Conservation (phyloP, 1,284 basidiomycete genomes). For the Ceratobasidium sp. region DNA sequence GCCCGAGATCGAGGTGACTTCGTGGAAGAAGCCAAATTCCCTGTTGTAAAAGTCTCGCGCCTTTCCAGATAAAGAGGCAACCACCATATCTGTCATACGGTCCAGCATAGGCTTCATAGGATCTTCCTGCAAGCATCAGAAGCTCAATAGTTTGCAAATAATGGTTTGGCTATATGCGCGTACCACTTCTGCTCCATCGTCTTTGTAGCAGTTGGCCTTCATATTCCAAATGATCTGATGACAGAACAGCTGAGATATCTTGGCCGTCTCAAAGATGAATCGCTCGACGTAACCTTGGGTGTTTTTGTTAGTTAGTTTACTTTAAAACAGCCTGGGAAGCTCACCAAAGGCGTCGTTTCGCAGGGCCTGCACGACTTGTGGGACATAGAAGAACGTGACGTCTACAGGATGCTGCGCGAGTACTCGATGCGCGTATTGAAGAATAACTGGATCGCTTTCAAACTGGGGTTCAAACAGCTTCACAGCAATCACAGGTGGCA, state of each 20-base stretch:
- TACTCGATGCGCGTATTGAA: conserved; percentile 98
- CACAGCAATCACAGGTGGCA: conserved; percentile 87
- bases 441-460: conserved; percentile 82
- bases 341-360: conserved; percentile 87
- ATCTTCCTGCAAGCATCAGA: conserved; percentile 71
- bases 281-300: conserved; percentile 85
- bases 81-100: conserved; percentile 83
- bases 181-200: conserved; percentile 86
- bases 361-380: conserved; percentile 97
- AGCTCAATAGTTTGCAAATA: background rate
- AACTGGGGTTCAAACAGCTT: conserved; percentile 89
- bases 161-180: conserved; percentile 50
- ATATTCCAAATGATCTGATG: conserved; percentile 99
- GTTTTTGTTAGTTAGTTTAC: background rate
- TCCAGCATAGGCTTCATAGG: conserved; percentile 96
- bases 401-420: conserved; percentile 95
- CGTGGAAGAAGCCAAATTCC: conserved; percentile 96
- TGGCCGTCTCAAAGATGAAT: conserved; percentile 97
- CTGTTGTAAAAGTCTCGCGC: conserved; percentile 92
- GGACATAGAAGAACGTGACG: conserved; percentile 98
- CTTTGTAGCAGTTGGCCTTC: conserved; percentile 98
- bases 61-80: conserved; percentile 88
- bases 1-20: conserved; percentile 97
- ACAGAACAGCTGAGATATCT: conserved; percentile 97
- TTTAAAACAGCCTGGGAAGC: conserved; percentile 46